Evolutionary conservation across 2,329 filamentous ascomycete genomes (phyloP), one percentile per base, ranked within the genome.

Genomic region (Rosellinia necatrix): DNA sequence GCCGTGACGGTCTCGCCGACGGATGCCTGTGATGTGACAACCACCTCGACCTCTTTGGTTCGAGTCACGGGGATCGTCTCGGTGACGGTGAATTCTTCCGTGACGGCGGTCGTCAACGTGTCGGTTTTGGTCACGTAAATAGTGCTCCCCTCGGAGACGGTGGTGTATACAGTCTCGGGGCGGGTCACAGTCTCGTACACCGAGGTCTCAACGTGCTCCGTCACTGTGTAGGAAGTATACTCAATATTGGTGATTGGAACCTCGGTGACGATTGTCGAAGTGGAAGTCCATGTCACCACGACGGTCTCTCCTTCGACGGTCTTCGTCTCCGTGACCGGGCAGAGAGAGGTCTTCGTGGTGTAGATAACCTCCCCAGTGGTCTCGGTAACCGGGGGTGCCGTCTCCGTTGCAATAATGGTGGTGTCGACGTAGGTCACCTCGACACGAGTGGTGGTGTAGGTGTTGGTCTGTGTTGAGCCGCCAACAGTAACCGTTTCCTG

Each of bases 251-350:
- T 73, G 34, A 70, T 67, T 3, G 66, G 64, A 3, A 72, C 67
- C 17, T 62, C 63, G 8, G 64, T 71, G 15, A 67, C 63, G 24
- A 74, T 65, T 24, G 72, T 72, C 7, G 69, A 71, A 1, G 72
- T 78, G 10, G 72, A 74, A 6, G 72, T 75, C 70, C 72, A 75
- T 19, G 73, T 75, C 15, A 74, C 68, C 10, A 74, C 71, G 0
- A 76, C 68, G 3, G 73, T 74, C 34, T 70, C 64, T 24, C 79
- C 79, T 22, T 66, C 72, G 3, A 79, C 49, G 2, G 75, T 77
- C 66, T 73, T 74, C 42, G 75, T 76, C 62, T 76, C 70, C 1
- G 77, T 80, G 12, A 80, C 64, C 7, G 77, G 75, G 66, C 75
- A 78, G 12, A 79, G 68, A 13, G 70, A 73, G 12, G 78, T 81